A percentile compares a stretch with the other conserved stretches of the same genome.
Evolutionary conservation across 306 rosid species (phyloP).

Genomic region (Quercus agrifolia): DNA sequence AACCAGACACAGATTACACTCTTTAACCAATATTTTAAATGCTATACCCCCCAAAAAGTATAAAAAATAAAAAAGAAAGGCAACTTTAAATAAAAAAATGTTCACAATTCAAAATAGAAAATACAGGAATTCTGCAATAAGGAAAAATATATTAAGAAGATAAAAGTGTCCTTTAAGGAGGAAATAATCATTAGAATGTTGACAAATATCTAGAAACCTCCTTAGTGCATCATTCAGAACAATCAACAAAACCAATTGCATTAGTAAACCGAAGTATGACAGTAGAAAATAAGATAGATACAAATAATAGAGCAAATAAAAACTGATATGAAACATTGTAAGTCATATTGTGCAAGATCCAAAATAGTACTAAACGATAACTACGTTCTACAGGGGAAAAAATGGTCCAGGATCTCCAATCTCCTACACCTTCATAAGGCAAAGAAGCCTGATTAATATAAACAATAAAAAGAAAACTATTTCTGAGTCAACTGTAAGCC

Average conservation of each 20-base stretch:
- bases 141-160: neutral
- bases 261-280: neutral
- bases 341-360: neutral
- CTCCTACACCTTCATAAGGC: neutral
- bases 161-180: neutral
- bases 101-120: neutral
- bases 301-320: neutral
- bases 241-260: neutral
- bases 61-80: neutral
- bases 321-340: neutral
- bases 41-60: neutral
- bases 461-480: neutral
- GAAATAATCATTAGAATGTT: neutral
- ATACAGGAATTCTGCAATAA: neutral
- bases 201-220: neutral
- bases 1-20: conserved; percentile 7
- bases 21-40: conserved; percentile 7
- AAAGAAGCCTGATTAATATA: neutral
- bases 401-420: neutral
- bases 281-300: neutral
- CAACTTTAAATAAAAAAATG: neutral
- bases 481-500: neutral
- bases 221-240: neutral
- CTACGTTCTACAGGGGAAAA: neutral
- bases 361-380: neutral